A percentile compares a stretch with the other conserved stretches of the same genome.
phyloP scores from a whole-genome alignment of 129 eudicot genomes.

The Ambrosia trifida region DNA sequence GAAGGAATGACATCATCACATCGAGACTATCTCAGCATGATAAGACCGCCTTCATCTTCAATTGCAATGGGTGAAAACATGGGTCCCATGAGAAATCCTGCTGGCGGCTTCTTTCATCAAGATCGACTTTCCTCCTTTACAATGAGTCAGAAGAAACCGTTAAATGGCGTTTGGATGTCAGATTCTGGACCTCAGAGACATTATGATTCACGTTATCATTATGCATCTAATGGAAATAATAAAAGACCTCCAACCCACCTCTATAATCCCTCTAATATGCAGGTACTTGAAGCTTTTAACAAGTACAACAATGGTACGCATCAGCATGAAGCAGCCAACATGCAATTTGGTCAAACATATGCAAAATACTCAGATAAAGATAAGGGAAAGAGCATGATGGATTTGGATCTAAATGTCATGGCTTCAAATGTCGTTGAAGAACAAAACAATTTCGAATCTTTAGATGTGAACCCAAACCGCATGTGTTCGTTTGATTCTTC shows the following conservation, averaged over 20 bases:
- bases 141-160: slow-evolving; percentile 34
- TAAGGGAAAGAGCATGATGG: slow-evolving; percentile 48
- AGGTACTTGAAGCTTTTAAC: slow-evolving; percentile 29
- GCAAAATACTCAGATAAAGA: slow-evolving; percentile 30
- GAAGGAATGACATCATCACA: slow-evolving; percentile 25
- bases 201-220: slow-evolving; percentile 23
- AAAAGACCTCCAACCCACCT: slow-evolving; percentile 18
- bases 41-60: slow-evolving; percentile 21
- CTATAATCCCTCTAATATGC: slow-evolving; percentile 23
- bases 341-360: slow-evolving; percentile 33
- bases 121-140: slow-evolving; percentile 22
- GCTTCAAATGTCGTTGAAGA: slow-evolving; percentile 40
- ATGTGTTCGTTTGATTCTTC: slow-evolving; percentile 37
- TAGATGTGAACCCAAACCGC: slow-evolving; percentile 12
- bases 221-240: slow-evolving; percentile 11
- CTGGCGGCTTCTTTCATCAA: slow-evolving; percentile 18
- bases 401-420: slow-evolving; percentile 44
- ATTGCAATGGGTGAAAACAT: slow-evolving; percentile 20
- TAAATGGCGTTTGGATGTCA: slow-evolving; percentile 28
- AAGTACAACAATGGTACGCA: slow-evolving; percentile 18
- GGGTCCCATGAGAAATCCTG: slow-evolving; percentile 35
- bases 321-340: slow-evolving; percentile 8
- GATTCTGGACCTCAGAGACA: slow-evolving; percentile 26
- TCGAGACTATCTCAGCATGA: slow-evolving; percentile 32
- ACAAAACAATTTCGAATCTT: slow-evolving; percentile 30